Conservation (phyloP, 2,329 filamentous ascomycete species). For the Pseudogymnoascus sp. region DNA sequence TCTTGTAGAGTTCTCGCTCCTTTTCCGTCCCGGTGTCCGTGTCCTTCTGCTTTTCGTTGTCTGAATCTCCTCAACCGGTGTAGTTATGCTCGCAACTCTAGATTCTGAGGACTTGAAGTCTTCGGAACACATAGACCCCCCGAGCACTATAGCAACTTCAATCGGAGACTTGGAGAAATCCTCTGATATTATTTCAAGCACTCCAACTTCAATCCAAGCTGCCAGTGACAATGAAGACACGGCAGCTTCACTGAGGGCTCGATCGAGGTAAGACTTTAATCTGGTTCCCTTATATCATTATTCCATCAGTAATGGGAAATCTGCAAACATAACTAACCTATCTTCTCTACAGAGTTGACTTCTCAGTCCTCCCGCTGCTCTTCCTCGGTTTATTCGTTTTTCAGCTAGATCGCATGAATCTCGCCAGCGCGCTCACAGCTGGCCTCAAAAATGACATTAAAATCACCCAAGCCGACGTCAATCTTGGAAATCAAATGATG, state of each 20-base stretch:
- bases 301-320: neutral
- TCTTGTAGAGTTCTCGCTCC: neutral
- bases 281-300: neutral
- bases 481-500: conserved; percentile 27
- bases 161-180: neutral
- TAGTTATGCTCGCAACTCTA: neutral
- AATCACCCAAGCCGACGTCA: conserved; percentile 25
- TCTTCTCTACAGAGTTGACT: conserved; percentile 4
- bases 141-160: neutral
- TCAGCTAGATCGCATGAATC: conserved; percentile 29
- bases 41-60: neutral
- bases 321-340: neutral
- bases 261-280: neutral
- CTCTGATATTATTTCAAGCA: neutral
- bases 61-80: neutral
- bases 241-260: neutral
- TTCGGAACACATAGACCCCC: neutral
- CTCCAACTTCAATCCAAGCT: neutral
- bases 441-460: conserved; percentile 25
- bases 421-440: conserved; percentile 28
- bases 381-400: conserved; percentile 28
- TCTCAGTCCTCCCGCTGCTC: conserved; percentile 23
- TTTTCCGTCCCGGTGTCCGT: neutral
- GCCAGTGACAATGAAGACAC: neutral
- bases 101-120: neutral